Evolutionary conservation across 192 early-diverging fungal genomes (phyloP), one percentile per base, ranked within the genome.

Genomic region (Backusella psychrophila): DNA sequence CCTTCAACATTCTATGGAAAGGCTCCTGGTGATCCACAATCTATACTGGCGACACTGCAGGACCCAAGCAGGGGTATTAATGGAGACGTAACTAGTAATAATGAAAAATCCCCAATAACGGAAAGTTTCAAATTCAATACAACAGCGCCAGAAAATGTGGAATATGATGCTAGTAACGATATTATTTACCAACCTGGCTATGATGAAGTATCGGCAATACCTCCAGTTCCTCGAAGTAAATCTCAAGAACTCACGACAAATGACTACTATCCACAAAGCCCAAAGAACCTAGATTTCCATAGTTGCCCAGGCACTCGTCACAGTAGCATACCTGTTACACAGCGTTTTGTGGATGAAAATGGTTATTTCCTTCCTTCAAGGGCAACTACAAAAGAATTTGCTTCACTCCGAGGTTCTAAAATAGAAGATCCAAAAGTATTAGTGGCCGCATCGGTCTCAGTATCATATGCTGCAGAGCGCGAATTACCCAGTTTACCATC

Each of bases 1-100:
- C 78, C 78, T 15, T 69, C 69, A 5, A 21, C 75, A 1, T 83
- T 80, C 38, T 76, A 79, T 15, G 82, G 82, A 15, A 83, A 83
- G 34, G 75, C 74, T 34, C 82, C 82, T 5, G 67, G 73, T 29
- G 42, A 72, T 4, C 78, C 82, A 9, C 75, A 83, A 46, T 74
- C 78, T 15, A 67, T 83, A n/a, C 44, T 83, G 19, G 78, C 74
- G 4, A 73, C 79, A 53, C 59, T 83, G 4, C 66, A 49, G 26
- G 31, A 73, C 23, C 1, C 56, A 26, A 63, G 11, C 2, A 63
- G 23, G 21, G 56, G 56, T 63, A 29, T 26, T 26, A 23, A 63
- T 29, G 23, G 1, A 29, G 56, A 63, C 12, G 26, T 3, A 31
- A 29, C 23, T 68, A 17, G 35, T 8, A 38, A 33, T 68, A 36